Base-by-base conservation (phyloP, 441 rosid genomes). In the Erodium moschatum region DNA sequence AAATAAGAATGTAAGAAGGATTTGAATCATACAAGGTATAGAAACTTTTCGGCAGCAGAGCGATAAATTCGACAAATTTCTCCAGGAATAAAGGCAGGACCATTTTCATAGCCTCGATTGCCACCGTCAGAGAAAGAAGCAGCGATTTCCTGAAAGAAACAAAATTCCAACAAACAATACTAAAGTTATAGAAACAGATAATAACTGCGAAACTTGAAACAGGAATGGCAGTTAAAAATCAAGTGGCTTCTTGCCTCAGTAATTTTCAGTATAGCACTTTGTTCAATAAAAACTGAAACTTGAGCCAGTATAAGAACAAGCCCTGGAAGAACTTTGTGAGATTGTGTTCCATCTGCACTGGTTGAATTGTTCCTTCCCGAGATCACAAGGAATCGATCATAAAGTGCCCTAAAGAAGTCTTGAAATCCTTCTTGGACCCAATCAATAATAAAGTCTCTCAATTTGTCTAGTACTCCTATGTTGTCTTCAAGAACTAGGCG, bases 381-480 rank as follows among this genome's bases (percentile, higher is more conserved):
- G 61, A 91, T 90, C 68, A 77, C 62, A 60, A 84, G 83, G 78
- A 95, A 87, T 67, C 66, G 79, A 70, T 77, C 79, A 74, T 90
- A 84, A 76, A 95, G 86, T 72, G 83, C 80, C 84, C 79, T 80
- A 71, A 95, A 91, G 82, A 95, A 95, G 72, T 83, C 84, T 74
- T 95, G 95, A 82, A 91, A 95, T 70, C 97, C 99, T 81, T 86
- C 94, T 87, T 86, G 97, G 76, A 91, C 86, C 89, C 89, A 90
- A 76, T 82, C 89, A 72, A 81, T 70, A 73, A 89, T 78, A 40
- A 76, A 78, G 67, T 85, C 90, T 54, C 86, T 90, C 78, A 89
- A 77, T 78, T 89, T 80, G 65, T 84, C 74, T 69, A 92, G 76
- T 68, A 89, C 78, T 73, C 69, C 91, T 67, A 82, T 74, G 74